These are phyloP conservation scores for Mycena galopus DNA, from an alignment of 768 basidiomycete species.

Conservation along the genomic window DNA sequence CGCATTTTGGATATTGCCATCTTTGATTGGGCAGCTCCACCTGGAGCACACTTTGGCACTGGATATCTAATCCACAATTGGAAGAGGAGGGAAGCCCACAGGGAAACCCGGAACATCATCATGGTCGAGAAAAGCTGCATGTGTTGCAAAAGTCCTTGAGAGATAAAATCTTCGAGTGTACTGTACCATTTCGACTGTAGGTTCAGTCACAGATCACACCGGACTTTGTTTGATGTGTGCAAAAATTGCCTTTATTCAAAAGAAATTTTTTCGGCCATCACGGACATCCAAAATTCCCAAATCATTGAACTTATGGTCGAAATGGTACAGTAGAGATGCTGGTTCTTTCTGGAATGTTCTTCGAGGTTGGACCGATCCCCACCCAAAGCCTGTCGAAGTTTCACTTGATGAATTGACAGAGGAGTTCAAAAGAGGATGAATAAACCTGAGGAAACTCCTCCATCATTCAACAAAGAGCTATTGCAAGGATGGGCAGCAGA, in stretches of 20 bases:
- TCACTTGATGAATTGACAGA: constrained; percentile 3
- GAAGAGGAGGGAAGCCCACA: background rate
- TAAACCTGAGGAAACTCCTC: background rate
- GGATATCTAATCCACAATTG: no score
- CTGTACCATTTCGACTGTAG: no score
- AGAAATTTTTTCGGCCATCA: no score
- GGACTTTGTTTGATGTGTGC: no score
- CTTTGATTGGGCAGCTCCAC: no score
- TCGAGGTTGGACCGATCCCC: constrained; percentile 20
- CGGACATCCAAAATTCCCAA: no score
- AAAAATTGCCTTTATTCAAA: no score
- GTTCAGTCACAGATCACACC: no score
- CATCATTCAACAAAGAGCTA: constrained; percentile 12
- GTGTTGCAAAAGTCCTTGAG: background rate
- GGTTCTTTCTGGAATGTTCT: constrained; percentile 16
- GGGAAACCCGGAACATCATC: constrained; percentile 6
- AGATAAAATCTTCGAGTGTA: constrained; percentile 24
- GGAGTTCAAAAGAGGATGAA: constrained; percentile 16
- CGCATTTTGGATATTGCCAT: no score
- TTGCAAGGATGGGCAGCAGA: background rate
- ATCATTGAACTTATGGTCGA: no score
- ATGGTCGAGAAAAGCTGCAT: background rate
- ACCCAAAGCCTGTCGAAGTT: constrained; percentile 10
- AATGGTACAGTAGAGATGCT: constrained; percentile 19
- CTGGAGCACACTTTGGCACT: no score